Conservation (phyloP, 31 red algal species). For the Asparagopsis taxiformis region DNA sequence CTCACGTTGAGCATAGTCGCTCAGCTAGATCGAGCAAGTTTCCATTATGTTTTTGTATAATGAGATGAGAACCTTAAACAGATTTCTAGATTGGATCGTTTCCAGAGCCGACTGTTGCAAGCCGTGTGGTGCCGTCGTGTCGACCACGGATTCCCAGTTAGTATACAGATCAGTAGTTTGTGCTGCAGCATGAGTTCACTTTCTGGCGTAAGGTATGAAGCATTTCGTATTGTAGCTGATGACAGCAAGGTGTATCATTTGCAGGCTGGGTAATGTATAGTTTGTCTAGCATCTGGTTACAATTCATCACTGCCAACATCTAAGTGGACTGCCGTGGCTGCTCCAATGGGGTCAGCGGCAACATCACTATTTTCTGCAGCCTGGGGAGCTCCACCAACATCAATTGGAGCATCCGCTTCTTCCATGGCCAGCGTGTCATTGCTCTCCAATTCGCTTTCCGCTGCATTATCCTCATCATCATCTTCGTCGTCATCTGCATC, state of each 20-base stretch:
- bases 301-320: slow-evolving; percentile 3
- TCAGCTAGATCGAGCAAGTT: not conserved
- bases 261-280: not conserved
- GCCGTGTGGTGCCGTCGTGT: no score
- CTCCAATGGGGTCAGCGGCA: not conserved
- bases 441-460: no score
- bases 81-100: not conserved
- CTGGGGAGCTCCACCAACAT: not conserved
- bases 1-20: not conserved
- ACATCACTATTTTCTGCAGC: not conserved
- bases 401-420: not conserved
- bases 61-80: not conserved
- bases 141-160: no score
- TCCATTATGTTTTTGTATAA: not conserved
- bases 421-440: not conserved
- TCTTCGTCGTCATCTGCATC: slow-evolving; percentile 16
- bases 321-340: not conserved
- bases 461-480: slow-evolving; percentile 21
- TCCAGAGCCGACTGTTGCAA: no score
- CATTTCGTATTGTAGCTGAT: no score
- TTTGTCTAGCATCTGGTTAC: not conserved
- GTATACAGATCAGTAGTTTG: no score
- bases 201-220: no score
- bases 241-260: not conserved
- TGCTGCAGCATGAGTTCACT: no score